Conservation (phyloP, 2,329 filamentous ascomycete genomes). For the Aspergillus flavus region DNA sequence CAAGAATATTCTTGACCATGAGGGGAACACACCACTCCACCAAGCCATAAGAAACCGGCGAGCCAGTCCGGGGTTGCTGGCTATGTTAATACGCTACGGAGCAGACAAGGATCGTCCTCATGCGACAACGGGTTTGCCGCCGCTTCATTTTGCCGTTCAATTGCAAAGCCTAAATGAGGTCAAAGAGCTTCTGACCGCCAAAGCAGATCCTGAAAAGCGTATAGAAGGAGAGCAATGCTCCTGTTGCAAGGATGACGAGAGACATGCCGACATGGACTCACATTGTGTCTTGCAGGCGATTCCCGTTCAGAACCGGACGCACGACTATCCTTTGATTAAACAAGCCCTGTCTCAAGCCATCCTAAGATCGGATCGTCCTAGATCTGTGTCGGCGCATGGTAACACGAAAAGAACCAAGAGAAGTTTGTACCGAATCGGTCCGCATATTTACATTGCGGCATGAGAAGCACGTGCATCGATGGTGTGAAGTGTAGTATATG, state of each 20-base stretch:
- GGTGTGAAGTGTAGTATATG: neutral
- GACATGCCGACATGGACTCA: neutral
- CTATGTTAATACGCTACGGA: neutral
- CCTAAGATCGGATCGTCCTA: neutral
- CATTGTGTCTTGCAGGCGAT: neutral
- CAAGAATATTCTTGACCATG: neutral
- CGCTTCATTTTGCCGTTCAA: neutral
- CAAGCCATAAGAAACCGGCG: neutral
- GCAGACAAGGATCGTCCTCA: slow-evolving; percentile 1
- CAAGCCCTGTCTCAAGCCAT: neutral
- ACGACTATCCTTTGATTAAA: neutral
- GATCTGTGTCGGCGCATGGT: neutral
- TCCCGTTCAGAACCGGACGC: neutral
- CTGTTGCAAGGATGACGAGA: neutral
- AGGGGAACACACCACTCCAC: slow-evolving; percentile 4
- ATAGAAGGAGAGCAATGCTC: slow-evolving; percentile 1
- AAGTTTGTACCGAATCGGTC: neutral
- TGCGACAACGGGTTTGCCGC: neutral
- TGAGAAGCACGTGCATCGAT: neutral
- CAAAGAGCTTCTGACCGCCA: neutral
- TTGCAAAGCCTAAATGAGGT: neutral
- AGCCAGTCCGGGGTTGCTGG: neutral
- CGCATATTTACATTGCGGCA: neutral
- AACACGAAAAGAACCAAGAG: neutral
- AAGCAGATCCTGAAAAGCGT: neutral